These are phyloP conservation scores for Mortierella sp. DNA, from an alignment of 371 early-diverging fungal genomes.

Conservation along the genomic window DNA sequence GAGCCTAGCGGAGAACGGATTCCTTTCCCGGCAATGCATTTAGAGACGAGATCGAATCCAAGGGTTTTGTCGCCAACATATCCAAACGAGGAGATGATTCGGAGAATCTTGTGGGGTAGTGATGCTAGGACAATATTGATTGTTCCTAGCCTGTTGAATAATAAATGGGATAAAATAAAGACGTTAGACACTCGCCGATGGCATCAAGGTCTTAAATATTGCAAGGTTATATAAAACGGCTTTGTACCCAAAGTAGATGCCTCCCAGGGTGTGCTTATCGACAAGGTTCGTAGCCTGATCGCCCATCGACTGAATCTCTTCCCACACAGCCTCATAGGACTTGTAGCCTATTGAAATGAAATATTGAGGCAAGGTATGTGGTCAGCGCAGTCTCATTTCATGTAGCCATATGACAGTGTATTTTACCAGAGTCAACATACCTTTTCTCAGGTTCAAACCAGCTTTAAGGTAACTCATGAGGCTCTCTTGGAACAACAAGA, in stretches of 20 bases:
- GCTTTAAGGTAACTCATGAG: constrained; percentile 71
- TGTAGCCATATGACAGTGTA: not conserved
- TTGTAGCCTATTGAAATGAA: constrained; percentile 49
- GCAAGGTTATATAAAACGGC: not conserved
- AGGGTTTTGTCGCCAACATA: constrained; percentile 70
- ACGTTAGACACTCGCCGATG: not conserved
- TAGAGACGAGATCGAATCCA: constrained; percentile 68
- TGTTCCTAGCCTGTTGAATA: constrained; percentile 68
- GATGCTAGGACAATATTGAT: constrained; percentile 71
- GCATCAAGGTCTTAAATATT: not conserved
- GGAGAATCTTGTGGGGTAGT: constrained; percentile 69
- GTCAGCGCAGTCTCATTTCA: not conserved
- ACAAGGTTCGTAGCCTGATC: constrained; percentile 31
- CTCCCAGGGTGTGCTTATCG: constrained; percentile 53
- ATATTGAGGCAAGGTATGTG: not conserved
- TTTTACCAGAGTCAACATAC: constrained; percentile 34
- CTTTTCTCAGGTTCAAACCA: constrained; percentile 71
- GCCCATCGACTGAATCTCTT: constrained; percentile 53
- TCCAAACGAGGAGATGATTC: constrained; percentile 64
- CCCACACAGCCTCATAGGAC: constrained; percentile 54
- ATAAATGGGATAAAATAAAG: not conserved
- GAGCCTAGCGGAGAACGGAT: constrained; percentile 72
- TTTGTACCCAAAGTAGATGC: constrained; percentile 56
- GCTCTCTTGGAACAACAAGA: constrained; percentile 69
- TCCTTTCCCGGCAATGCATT: constrained; percentile 67